Percentiles rank a stretch among this genome's conserved stretches.
phyloP scores from a whole-genome alignment of 2,329 filamentous ascomycete genomes.

The Verticillium tricorpus region DNA sequence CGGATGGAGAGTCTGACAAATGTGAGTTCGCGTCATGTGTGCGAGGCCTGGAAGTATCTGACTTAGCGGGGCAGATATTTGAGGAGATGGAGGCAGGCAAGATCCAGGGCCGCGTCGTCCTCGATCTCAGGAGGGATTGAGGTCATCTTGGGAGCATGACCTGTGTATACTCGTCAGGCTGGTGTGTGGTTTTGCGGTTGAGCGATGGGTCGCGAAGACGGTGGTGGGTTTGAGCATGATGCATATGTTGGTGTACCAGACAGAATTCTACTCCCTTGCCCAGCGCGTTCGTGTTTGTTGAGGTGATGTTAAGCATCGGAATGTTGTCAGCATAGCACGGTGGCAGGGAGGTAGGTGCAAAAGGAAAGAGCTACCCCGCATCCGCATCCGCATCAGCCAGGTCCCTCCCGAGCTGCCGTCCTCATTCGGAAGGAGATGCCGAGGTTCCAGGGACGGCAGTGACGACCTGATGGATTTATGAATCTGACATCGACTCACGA shows the following conservation, averaged over 20 bases:
- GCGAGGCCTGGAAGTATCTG: background rate
- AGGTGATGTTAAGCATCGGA: background rate
- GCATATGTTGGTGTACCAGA: background rate
- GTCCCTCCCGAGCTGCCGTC: background rate
- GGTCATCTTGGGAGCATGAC: background rate
- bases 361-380: background rate
- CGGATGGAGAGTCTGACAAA: slow-evolving; percentile 11
- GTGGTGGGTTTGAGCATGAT: background rate
- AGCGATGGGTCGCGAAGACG: background rate
- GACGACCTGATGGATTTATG: background rate
- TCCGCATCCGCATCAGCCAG: background rate
- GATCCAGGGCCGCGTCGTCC: slow-evolving; percentile 10
- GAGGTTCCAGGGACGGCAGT: background rate
- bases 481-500: background rate
- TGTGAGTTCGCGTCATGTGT: background rate
- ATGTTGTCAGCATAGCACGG: background rate
- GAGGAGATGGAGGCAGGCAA: slow-evolving; percentile 9
- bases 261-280: background rate
- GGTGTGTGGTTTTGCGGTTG: background rate
- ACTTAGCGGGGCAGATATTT: slow-evolving; percentile 2
- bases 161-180: background rate
- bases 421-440: background rate
- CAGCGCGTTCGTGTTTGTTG: background rate
- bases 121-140: slow-evolving; percentile 6
- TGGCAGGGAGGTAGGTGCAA: too few relatives aligned